phyloP scores from a whole-genome alignment of 805 yeast species.

The Cyberlindnera amylophila region DNA sequence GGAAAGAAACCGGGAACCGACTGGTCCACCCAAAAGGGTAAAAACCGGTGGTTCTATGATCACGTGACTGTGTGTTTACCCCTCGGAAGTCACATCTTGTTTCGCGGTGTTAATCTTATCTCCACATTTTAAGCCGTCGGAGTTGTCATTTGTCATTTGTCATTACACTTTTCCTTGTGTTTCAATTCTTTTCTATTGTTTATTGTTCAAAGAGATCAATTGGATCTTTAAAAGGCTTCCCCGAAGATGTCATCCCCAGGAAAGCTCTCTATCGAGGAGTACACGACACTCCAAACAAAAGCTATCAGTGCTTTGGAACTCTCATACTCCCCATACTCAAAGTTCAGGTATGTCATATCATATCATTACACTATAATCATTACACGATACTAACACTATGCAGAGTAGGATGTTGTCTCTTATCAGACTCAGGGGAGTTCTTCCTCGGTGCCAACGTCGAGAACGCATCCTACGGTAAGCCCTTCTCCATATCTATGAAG shows the following conservation, averaged over 20 bases:
- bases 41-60: too few relatives aligned
- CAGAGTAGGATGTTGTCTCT: slow-evolving; percentile 77
- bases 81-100: not conserved
- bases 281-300: slow-evolving; percentile 26
- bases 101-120: too few relatives aligned
- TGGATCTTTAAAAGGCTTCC: too few relatives aligned
- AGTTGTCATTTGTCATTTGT: not conserved
- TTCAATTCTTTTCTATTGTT: too few relatives aligned
- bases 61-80: not conserved
- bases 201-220: too few relatives aligned
- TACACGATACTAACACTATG: slow-evolving; percentile 1
- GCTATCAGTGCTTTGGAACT: slow-evolving; percentile 35
- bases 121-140: too few relatives aligned
- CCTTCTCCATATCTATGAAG: not conserved
- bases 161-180: too few relatives aligned
- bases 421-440: slow-evolving; percentile 45
- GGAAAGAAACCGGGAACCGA: too few relatives aligned
- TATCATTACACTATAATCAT: not conserved
- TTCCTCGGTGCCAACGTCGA: slow-evolving; percentile 85
- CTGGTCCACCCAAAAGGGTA: too few relatives aligned
- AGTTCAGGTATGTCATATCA: slow-evolving; percentile 27
- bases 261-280: slow-evolving; percentile 23
- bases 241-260: slow-evolving; percentile 1
- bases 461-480: slow-evolving; percentile 79
- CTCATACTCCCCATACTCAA: slow-evolving; percentile 47